Evolutionary conservation across 129 eudicot species (phyloP).

Genomic region (Flaveria robusta): DNA sequence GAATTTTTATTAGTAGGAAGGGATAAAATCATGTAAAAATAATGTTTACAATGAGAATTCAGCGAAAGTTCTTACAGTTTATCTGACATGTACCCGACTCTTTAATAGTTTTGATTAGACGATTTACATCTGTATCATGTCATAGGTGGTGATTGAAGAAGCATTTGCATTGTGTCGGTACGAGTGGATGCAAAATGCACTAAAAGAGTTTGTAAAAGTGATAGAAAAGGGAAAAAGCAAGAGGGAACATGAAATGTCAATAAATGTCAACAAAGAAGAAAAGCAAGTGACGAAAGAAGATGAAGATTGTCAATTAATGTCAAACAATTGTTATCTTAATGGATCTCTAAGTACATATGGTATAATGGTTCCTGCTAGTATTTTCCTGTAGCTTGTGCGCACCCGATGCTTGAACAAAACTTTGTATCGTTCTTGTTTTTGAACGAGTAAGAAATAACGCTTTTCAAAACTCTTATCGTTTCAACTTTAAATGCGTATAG

Average conservation of each 20-base stretch:
- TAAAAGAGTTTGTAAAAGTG: slow-evolving; percentile 37
- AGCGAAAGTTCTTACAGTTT: too few species aligned
- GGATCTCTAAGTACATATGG: slow-evolving; percentile 39
- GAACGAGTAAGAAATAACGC: slow-evolving; percentile 4
- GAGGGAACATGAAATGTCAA: background rate
- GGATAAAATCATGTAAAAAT: too few species aligned
- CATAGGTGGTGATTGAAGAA: slow-evolving; percentile 48
- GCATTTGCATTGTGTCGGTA: slow-evolving; percentile 62
- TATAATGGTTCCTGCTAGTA: slow-evolving; percentile 43
- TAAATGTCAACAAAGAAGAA: slow-evolving; percentile 25
- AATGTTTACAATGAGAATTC: too few species aligned
- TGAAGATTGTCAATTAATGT: slow-evolving; percentile 42
- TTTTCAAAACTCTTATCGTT: background rate
- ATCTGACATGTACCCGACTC: too few species aligned
- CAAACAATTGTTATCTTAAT: slow-evolving; percentile 42
- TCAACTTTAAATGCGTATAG: slow-evolving; percentile 27
- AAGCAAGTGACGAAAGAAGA: slow-evolving; percentile 25
- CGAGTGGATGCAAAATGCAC: slow-evolving; percentile 68
- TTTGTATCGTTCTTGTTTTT: background rate
- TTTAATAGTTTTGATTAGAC: background rate
- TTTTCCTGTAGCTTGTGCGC: slow-evolving; percentile 25
- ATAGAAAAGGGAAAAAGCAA: too few species aligned
- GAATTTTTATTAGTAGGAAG: too few species aligned
- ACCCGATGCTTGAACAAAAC: slow-evolving; percentile 3
- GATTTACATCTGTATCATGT: background rate